Conservation (phyloP, 164 flowering plant genomes). For the Macadamia tetraphylla region DNA sequence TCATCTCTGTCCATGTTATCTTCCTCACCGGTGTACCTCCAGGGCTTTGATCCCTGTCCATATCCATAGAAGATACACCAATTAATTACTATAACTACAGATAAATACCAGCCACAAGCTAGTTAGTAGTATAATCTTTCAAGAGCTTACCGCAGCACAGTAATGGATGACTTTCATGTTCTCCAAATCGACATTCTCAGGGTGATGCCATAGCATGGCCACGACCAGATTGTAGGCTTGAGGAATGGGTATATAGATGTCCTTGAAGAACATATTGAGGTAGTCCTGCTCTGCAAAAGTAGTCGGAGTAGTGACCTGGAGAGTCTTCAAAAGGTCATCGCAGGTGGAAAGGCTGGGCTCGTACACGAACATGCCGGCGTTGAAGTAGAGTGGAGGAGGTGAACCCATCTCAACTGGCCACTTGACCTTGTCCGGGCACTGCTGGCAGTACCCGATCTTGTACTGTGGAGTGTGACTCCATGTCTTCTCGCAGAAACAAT, state of each 20-base stretch:
- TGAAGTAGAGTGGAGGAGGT: slow-evolving; percentile 60
- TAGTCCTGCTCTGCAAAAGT: slow-evolving; percentile 83
- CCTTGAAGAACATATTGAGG: slow-evolving; percentile 54
- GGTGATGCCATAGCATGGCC: slow-evolving; percentile 64
- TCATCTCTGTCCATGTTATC: slow-evolving; percentile 56
- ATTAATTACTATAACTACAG: no score
- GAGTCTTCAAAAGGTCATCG: slow-evolving; percentile 35
- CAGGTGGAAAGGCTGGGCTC: slow-evolving; percentile 53
- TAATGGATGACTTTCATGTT: slow-evolving; percentile 57
- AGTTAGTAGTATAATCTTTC: no score
- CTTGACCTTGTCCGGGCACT: slow-evolving; percentile 50
- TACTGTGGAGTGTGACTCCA: slow-evolving; percentile 58
- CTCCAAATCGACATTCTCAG: slow-evolving; percentile 38
- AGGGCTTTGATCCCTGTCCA: slow-evolving; percentile 49
- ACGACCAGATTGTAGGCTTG: slow-evolving; percentile 41
- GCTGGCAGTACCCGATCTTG: slow-evolving; percentile 77
- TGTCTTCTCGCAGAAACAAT: slow-evolving; percentile 75
- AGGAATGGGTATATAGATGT: slow-evolving; percentile 50
- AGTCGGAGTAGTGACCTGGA: slow-evolving; percentile 26
- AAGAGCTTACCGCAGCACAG: slow-evolving; percentile 46
- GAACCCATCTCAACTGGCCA: slow-evolving; percentile 55
- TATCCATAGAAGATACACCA: no score
- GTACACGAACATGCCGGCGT: slow-evolving; percentile 69
- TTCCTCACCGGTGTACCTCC: slow-evolving; percentile 57
- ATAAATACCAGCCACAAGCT: no score